Percentiles rank a stretch among this genome's conserved stretches.
These are phyloP conservation scores for Galerina marginata DNA, from an alignment of 768 basidiomycete species.

Conservation along the genomic window DNA sequence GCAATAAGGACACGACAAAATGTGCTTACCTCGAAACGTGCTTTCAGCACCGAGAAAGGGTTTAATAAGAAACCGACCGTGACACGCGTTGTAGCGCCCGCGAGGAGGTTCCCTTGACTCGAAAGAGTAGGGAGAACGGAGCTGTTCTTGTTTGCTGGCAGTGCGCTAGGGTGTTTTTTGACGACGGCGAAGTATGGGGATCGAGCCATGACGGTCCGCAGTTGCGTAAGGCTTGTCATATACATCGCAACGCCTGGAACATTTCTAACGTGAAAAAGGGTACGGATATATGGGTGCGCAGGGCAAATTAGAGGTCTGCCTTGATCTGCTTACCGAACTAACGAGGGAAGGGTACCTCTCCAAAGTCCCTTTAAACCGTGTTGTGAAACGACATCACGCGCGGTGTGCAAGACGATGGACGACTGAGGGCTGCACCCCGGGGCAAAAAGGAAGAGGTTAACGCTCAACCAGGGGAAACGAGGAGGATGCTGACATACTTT, in stretches of 20 bases:
- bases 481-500: slow-evolving; percentile 37
- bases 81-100: slow-evolving; percentile 84
- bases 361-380: slow-evolving; percentile 80
- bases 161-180: slow-evolving; percentile 24
- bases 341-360: slow-evolving; percentile 85
- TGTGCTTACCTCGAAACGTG: slow-evolving; percentile 80
- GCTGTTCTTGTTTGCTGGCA: slow-evolving; percentile 29
- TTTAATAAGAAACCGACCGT: slow-evolving; percentile 85
- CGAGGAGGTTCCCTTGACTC: slow-evolving; percentile 79
- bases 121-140: slow-evolving; percentile 77
- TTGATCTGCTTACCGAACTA: slow-evolving; percentile 60
- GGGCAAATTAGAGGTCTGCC: slow-evolving; percentile 4
- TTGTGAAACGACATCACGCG: slow-evolving; percentile 60
- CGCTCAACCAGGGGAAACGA: not conserved
- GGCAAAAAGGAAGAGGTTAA: not conserved
- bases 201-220: slow-evolving; percentile 77
- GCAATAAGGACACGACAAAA: not conserved
- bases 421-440: slow-evolving; percentile 29
- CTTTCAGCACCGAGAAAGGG: slow-evolving; percentile 91
- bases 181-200: slow-evolving; percentile 68
- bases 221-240: slow-evolving; percentile 83
- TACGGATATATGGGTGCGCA: not conserved
- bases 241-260: slow-evolving; percentile 94
- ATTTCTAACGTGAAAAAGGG: slow-evolving; percentile 57
- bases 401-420: slow-evolving; percentile 52